phyloP scores from a whole-genome alignment of 2,329 filamentous ascomycete genomes.

The Diaporthe sp. region DNA sequence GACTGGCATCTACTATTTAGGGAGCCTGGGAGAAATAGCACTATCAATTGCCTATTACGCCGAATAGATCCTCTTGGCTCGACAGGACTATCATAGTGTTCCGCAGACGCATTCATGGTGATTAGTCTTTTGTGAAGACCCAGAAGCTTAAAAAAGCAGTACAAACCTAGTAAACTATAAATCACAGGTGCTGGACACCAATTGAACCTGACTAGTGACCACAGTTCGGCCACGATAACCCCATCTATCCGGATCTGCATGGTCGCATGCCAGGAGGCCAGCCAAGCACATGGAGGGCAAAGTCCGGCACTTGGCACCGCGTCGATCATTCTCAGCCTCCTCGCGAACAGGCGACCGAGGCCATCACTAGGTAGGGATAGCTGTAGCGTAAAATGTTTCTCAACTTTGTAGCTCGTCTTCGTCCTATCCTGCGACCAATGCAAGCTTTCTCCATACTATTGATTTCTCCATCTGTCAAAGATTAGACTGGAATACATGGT shows the following conservation, averaged over 20 bases:
- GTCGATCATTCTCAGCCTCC: conserved; percentile 30
- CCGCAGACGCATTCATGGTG: not conserved
- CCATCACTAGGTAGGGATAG: not conserved
- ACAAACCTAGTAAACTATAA: not conserved
- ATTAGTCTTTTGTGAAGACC: not conserved
- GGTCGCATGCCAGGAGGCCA: conserved; percentile 7
- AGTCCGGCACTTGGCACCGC: conserved; percentile 1
- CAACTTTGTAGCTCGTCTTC: not conserved
- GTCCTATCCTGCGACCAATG: not conserved
- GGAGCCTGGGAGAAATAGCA: not conserved
- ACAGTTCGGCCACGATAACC: not conserved
- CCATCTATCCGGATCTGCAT: conserved; percentile 19
- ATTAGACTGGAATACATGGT: too few species aligned
- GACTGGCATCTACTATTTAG: not conserved
- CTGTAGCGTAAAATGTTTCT: not conserved
- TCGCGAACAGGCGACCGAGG: not conserved
- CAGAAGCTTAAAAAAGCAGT: not conserved
- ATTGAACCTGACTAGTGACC: not conserved
- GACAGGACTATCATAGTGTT: not conserved
- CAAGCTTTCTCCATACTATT: not conserved
- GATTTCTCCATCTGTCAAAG: too few species aligned
- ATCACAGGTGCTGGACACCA: not conserved
- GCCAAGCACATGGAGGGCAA: not conserved
- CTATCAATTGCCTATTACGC: not conserved
- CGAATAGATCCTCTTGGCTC: not conserved